Evolutionary conservation across 2,329 filamentous ascomycete genomes (phyloP), one percentile per base, ranked within the genome.

Genomic region (Xylariaceae sp.): DNA sequence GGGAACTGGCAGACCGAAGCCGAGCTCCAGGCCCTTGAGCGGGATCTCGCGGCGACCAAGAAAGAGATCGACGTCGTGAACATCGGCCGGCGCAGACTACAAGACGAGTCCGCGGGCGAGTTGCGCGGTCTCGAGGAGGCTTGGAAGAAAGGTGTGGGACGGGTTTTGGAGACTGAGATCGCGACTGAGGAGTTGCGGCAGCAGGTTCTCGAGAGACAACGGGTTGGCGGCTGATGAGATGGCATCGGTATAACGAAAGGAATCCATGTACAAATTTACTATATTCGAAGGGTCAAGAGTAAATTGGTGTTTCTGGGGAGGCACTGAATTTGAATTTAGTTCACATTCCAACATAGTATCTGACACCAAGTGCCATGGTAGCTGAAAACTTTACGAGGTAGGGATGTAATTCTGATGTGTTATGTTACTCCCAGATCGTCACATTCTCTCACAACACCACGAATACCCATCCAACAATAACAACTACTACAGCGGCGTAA

Each of bases 91-190:
- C 83, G 85, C 58, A 67, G 74, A 20, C 74, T 76, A 37, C 92
- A 97, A 69, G 82, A 85, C 48, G 80, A 76, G 32, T 83, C 83
- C 2, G 79, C 73, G 37, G 86, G 77, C 5, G 92, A 96, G 74
- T 71, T 96, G 60, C 72, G 71, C 47, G 77, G 79, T 4, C 66
- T 95, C 27, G 88, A 94, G 59, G 82, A 88, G 49, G 79, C 77
- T 3, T 97, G 92, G 92, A 83, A 79, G 67, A 77, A 73, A 40
- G 88, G 88, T 20, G 80, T 97, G 2, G 86, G 86, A 3, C 77
- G 82, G 48, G 83, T 93, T 37, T 70, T 97, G 32, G 90, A 96
- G 77, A 87, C 88, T 0, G 88, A 96, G 72, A 76, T 92, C 43
- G 93, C 90, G 0, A 85, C 84, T 8, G 88, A 95, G 67, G 76